Base-by-base conservation (phyloP, 2,329 filamentous ascomycete species). In the Scopulariopsis brevicaulis region DNA sequence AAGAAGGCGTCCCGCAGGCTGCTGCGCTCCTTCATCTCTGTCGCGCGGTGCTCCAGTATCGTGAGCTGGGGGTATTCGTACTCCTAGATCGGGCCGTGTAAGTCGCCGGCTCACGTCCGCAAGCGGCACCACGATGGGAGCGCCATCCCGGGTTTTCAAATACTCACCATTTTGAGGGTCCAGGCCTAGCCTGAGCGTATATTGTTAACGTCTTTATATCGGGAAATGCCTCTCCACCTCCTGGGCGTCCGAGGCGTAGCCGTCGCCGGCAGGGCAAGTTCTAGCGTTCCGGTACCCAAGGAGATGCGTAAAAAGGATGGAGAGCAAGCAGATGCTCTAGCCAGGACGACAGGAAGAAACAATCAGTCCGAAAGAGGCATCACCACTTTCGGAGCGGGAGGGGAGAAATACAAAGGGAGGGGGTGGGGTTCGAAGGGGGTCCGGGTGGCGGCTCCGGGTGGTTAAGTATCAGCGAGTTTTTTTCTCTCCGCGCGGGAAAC, bases 1-100 rank as follows among this genome's bases (percentile, higher is more conserved):
- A 88, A 87, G 68, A 88, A 83, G 20, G 82, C 71, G 70, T 84
- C 80, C 63, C 78, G 76, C 28, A 74, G 67, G 54, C 71, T 68
- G 58, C 72, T 65, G 67, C 77, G 81, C 63, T 82, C 74, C 62
- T 71, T 71, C 79, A 82, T 81, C 67, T 81, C 77, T 60, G 56
- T 54, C 59, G 60, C 60, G 62, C 58, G 54, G 55, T 62, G 60
- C 64, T 61, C 50, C 57, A 59, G 59, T 59, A 59, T 58, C 25
- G 37, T 58, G 28, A 50, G 51, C 24, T 52, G 56, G 12, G 52
- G 25, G n/a, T 22, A 24, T n/a, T 58, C 46, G n/a, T 57, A 48
- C 55, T 57, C 40, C 25, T 22, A 32, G n/a, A n/a, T 20, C 22
- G 11, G 24, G 6, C 20, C 18, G 48, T 52, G 55, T 57, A 57